Evolutionary conservation across 345 rosid species (phyloP), one percentile per base, ranked within the genome.

Genomic region (Xanthoceras sorbifolium): DNA sequence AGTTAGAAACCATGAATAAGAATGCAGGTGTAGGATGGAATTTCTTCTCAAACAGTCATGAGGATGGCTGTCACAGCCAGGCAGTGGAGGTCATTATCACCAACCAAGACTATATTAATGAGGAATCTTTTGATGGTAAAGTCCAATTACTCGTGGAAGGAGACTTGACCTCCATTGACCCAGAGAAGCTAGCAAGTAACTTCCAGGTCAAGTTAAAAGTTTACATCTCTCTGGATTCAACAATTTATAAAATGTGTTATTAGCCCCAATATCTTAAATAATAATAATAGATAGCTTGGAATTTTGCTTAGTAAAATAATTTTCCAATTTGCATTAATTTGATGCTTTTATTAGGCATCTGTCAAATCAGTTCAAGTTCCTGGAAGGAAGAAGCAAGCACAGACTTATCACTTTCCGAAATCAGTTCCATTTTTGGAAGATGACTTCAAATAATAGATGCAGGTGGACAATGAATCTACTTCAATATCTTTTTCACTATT

Each of bases 361-460:
- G 67, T 73, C 76, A 73, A 73, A 60, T 73, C 76, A 73, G 54
- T 55, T 57, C 9, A 6, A 54, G 10, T 55, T 60, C n/a, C 10
- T 20, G 61, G 61, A 55, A 55, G 61, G 26, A n/a, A 55, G 61
- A n/a, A 48, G 18, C 20, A 15, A 15, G 54, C 54, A 48, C n/a
- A 5, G 25, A 55, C 61, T n/a, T n/a, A 55, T n/a, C 1, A 5
- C 23, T 20, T 20, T 54, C 9, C 2, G 7, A 0, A 54, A 20
- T 3, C 17, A 20, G 23, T 36, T 5, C 5, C 40, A 5, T n/a
- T 36, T 36, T 36, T 36, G 40, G 40, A 5, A 9, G 40, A 36
- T 9, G 40, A 36, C 40, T 36, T 36, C 40, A 36, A 36, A 36
- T 36, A 5, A 6, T 6, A 2, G 42, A 38, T 38, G 42, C 11